phyloP scores from a whole-genome alignment of 768 basidiomycete genomes.

The Auricularia sp. region DNA sequence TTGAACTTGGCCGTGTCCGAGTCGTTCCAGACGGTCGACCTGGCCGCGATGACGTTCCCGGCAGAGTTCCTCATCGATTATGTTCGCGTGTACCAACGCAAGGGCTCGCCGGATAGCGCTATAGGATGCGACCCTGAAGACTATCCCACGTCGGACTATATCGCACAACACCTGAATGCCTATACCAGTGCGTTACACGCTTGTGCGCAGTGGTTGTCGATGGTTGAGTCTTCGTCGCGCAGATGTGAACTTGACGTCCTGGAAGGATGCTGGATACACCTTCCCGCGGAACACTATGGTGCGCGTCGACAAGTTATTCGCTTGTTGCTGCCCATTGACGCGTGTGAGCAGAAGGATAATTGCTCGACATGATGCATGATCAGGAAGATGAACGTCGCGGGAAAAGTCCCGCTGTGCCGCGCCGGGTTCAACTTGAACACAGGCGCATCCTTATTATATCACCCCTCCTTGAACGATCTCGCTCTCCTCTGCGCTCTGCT shows the following conservation, averaged over 20 bases:
- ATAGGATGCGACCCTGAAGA: conserved; percentile 72
- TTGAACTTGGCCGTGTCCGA: conserved; percentile 78
- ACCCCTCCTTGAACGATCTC: no score
- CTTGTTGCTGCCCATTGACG: not conserved
- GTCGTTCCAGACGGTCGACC: conserved; percentile 67
- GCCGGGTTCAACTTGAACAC: no score
- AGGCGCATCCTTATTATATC: no score
- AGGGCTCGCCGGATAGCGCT: conserved; percentile 49
- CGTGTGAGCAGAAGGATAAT: not conserved
- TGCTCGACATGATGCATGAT: not conserved
- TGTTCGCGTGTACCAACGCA: conserved; percentile 76
- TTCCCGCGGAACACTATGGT: not conserved
- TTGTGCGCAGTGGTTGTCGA: no score
- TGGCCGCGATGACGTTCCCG: conserved; percentile 64
- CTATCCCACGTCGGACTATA: conserved; percentile 74
- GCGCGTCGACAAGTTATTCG: not conserved
- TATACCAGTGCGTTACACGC: conserved; percentile 35
- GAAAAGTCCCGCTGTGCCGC: no score
- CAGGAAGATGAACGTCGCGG: no score
- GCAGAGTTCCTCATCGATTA: conserved; percentile 80
- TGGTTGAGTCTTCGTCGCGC: no score
- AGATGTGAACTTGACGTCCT: conserved; percentile 76
- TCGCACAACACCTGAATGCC: conserved; percentile 41
- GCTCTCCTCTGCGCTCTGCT: no score
- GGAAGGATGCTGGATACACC: conserved; percentile 30